Base-by-base conservation (phyloP, 768 basidiomycete genomes). In the Rhizopogon vinicolor region DNA sequence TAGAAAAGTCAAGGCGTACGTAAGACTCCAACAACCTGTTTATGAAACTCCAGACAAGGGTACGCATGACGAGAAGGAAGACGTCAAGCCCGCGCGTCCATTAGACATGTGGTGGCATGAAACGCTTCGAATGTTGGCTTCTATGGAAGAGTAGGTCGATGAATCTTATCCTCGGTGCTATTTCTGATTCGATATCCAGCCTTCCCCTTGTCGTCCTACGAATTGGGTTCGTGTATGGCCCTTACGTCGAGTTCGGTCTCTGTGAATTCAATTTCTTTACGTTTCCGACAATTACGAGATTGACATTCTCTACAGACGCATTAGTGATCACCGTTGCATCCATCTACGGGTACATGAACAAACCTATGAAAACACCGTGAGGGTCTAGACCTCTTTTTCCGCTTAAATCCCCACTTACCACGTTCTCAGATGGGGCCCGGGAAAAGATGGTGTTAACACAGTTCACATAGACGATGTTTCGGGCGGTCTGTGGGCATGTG, bases 31-130 rank as follows among this genome's bases (percentile, higher is more conserved):
- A 54, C 85, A 84, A 25, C 88, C 90, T 28, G 90, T 86, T 67
- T 93, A 93, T 66, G 84, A 90, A 63, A 85, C 84, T 19, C 74
- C 82, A 7, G 82, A 81, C 57, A 91, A 89, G 68, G 79, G 78
- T 41, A 58, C 75, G 16, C 79, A 84, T 57, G 75, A 82, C 52
- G 92, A 93, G 74, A 86, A 84, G 65, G 86, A 89, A 44, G 84
- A 87, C 54, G 71, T 85, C 46, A 87, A 88, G 64, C 91, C 92
- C 10, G 70, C 75, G 18, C 86, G 84, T 44, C 79, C 83, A 6
- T 70, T 85, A 56, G 91, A 92, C 16, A 82, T 75, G 16, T 94
- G 92, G 92, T 93, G 91, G 89, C 92, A 94, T 61, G 92, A 93
- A 73, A 83, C 88, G 1, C 73, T 89, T 25, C 80, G 91, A 35